Base-by-base conservation (phyloP, 2,329 filamentous ascomycete species). In the Hypoxylon sp. region DNA sequence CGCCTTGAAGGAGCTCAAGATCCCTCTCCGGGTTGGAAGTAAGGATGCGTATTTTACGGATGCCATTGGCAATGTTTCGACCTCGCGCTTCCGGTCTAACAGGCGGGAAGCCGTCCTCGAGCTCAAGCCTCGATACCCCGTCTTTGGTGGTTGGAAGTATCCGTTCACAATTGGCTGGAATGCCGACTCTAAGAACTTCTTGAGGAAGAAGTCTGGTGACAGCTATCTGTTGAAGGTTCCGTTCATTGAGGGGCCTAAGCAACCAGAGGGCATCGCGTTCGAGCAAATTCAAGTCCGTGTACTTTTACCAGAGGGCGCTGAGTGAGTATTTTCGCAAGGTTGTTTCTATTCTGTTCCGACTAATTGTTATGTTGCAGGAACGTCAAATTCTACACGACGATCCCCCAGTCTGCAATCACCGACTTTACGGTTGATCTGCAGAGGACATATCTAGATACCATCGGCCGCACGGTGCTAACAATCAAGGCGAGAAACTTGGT, bases 111-210 rank as follows among this genome's bases (percentile, higher is more conserved):
- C 92, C n/a, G 82, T 91, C 42, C 86, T 99, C 26, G 94, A 97
- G 79, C 85, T 97, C 68, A 96, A 94, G 84, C 96, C 96, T 18
- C 89, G 96, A 54, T 99, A 97, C 79, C 96, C 96, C n/a, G 79
- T 99, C 22, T 99, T 97, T 74, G 96, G 96, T 64, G 93, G 93
- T 65, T 99, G 96, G 96, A 97, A 97, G 80, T 98, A 97, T 80
- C 96, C 92, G 70, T 99, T 98, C 83, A 93, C 91, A 63, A 89
- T 98, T 61, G 96, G 96, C 71, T 99, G 96, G 96, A 96, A 98
- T 81, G 90, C 92, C 54, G 89, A 97, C 70, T 84, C 96, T 26
- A 88, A 88, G 73, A 87, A 87, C 61, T 96, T 92, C 77, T 78
- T 99, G 70, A 89, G 93, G 73, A 87, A 83, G 71, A 83, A 86